Conservation (phyloP, 164 flowering plant genomes). For the Liriodendron chinense region DNA sequence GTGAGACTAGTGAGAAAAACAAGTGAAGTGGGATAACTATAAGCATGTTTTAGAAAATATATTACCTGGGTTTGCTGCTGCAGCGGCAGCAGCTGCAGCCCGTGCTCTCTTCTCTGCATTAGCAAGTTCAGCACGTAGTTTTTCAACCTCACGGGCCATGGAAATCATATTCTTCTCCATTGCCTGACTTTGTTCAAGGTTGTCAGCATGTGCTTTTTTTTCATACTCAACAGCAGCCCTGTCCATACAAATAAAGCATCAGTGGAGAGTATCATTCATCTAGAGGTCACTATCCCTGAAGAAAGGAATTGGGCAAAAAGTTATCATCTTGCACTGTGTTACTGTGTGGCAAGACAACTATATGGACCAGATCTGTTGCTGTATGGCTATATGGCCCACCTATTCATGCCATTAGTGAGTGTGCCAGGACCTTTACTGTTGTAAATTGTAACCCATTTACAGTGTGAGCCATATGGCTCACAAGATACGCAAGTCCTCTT, state of each 20-base stretch:
- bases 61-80: slow-evolving; percentile 51
- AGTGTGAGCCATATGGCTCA: background rate
- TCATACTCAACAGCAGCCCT: slow-evolving; percentile 76
- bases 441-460: background rate
- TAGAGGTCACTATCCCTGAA: background rate
- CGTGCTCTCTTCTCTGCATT: slow-evolving; percentile 65
- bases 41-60: background rate
- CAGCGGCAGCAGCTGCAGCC: slow-evolving; percentile 49
- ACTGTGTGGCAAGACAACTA: background rate
- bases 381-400: background rate
- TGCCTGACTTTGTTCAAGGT: slow-evolving; percentile 44
- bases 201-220: slow-evolving; percentile 51
- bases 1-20: background rate
- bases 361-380: background rate
- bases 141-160: slow-evolving; percentile 55
- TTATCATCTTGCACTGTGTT: background rate
- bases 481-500: background rate
- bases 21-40: background rate
- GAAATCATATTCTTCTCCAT: slow-evolving; percentile 57
- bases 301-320: background rate
- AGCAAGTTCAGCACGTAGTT: slow-evolving; percentile 55
- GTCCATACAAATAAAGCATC: background rate
- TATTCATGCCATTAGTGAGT: background rate
- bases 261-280: background rate
- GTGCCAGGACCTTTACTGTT: no score